A percentile compares a stretch with the other conserved stretches of the same genome.
phyloP scores from a whole-genome alignment of 257 asterid genomes.

The Plantago elongata region DNA sequence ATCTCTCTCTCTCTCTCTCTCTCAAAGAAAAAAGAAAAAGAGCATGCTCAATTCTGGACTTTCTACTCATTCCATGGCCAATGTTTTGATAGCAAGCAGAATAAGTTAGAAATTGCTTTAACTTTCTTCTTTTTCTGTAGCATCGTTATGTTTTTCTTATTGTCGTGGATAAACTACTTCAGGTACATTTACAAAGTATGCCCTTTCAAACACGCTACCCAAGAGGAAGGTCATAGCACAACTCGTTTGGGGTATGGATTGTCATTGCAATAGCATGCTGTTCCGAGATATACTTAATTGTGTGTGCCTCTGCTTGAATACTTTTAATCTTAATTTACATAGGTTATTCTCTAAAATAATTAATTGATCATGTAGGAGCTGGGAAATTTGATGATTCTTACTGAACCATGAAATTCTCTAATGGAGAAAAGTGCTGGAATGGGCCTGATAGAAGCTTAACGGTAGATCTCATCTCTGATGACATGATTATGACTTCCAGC shows the following conservation, averaged over 20 bases:
- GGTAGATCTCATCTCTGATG: slow-evolving; percentile 35
- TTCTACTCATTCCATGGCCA: slow-evolving; percentile 77
- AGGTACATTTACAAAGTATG: slow-evolving; percentile 92
- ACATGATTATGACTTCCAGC: slow-evolving; percentile 17
- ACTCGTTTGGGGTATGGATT: slow-evolving; percentile 84
- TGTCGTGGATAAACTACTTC: slow-evolving; percentile 26
- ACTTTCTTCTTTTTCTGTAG: slow-evolving; percentile 17
- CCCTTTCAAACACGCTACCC: slow-evolving; percentile 89
- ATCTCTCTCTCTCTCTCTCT: background rate
- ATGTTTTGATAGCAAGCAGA: slow-evolving; percentile 88
- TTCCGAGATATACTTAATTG: background rate
- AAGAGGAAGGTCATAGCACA: slow-evolving; percentile 86
- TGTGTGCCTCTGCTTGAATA: slow-evolving; percentile 8
- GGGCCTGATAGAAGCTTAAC: slow-evolving; percentile 92
- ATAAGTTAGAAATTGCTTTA: slow-evolving; percentile 49
- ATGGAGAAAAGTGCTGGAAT: slow-evolving; percentile 95
- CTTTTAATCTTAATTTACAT: slow-evolving; percentile 11
- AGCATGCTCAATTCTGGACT: background rate
- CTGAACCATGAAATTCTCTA: slow-evolving; percentile 58
- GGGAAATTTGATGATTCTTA: slow-evolving; percentile 93
- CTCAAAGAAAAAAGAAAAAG: too few relatives aligned
- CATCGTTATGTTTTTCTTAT: slow-evolving; percentile 18
- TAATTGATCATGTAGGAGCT: slow-evolving; percentile 46
- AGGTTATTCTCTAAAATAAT: slow-evolving; percentile 10
- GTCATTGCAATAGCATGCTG: slow-evolving; percentile 6